These are phyloP conservation scores for Miscanthus lutarioriparius DNA, from an alignment of 176 grass and related monocot genomes.

Conservation along the genomic window DNA sequence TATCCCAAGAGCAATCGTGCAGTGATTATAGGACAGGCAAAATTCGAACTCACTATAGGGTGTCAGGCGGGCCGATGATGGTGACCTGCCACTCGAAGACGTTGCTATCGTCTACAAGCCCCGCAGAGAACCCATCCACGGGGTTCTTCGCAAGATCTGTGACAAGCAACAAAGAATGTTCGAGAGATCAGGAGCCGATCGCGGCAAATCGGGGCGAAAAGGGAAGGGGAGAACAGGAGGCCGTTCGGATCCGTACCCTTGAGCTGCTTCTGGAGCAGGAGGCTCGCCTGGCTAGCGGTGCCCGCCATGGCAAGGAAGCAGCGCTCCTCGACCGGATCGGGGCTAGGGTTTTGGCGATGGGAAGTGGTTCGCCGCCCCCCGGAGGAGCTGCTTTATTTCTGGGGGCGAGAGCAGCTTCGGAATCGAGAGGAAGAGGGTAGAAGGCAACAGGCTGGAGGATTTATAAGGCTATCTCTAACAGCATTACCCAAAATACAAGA, in stretches of 20 bases:
- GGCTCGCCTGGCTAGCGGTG: constrained; percentile 72
- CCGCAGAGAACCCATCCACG: constrained; percentile 71
- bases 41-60: constrained; percentile 66
- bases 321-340: constrained; percentile 60
- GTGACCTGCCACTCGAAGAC: constrained; percentile 85
- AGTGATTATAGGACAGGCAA: neutral
- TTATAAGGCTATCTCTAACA: no score
- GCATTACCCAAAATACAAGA: no score
- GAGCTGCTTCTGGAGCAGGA: constrained; percentile 93
- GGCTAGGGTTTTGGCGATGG: constrained; percentile 49
- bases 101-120: constrained; percentile 68
- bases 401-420: constrained; percentile 33
- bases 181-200: constrained; percentile 25
- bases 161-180: neutral
- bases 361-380: constrained; percentile 37
- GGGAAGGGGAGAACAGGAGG: neutral
- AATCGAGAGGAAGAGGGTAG: constrained; percentile 27
- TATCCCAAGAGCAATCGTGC: constrained; percentile 1
- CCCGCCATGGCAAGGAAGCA: constrained; percentile 60
- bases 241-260: constrained; percentile 65
- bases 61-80: constrained; percentile 83
- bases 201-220: constrained; percentile 28
- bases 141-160: constrained; percentile 74
- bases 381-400: constrained; percentile 60
- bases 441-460: constrained; percentile 17